These are phyloP conservation scores for Prunus kanzakura DNA, from an alignment of 306 rosid species.

Conservation along the genomic window DNA sequence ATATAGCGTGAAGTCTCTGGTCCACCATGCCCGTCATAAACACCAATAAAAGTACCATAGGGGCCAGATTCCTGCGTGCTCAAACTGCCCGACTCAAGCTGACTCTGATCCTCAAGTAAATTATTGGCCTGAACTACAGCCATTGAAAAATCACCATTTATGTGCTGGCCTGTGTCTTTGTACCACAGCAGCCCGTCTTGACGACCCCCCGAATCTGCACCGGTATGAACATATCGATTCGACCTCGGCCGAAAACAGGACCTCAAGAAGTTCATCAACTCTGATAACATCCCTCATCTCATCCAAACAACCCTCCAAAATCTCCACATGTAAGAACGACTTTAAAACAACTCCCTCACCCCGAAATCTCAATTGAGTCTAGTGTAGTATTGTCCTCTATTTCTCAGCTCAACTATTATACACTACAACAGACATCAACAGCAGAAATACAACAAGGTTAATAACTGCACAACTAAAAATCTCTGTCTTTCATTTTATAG, in stretches of 20 bases:
- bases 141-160: slow-evolving; percentile 52
- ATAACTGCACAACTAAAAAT: neutral
- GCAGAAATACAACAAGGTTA: slow-evolving; percentile 16
- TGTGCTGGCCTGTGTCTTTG: slow-evolving; percentile 50
- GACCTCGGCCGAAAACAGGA: slow-evolving; percentile 58
- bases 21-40: slow-evolving; percentile 57
- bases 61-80: slow-evolving; percentile 45
- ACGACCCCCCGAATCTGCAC: slow-evolving; percentile 34
- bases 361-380: slow-evolving; percentile 28
- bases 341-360: slow-evolving; percentile 23
- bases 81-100: slow-evolving; percentile 50
- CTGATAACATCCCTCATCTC: slow-evolving; percentile 64
- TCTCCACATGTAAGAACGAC: slow-evolving; percentile 62
- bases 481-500: neutral
- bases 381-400: slow-evolving; percentile 13
- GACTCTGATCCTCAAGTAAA: slow-evolving; percentile 62
- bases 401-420: slow-evolving; percentile 30
- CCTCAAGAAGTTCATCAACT: slow-evolving; percentile 48
- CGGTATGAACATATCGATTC: slow-evolving; percentile 33
- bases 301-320: slow-evolving; percentile 45
- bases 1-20: slow-evolving; percentile 51
- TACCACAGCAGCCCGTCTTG: slow-evolving; percentile 53
- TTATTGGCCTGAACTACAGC: slow-evolving; percentile 57
- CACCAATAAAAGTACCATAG: slow-evolving; percentile 47
- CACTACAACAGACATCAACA: slow-evolving; percentile 36